phyloP scores from a whole-genome alignment of 2,329 filamentous ascomycete species.

The Ophioceras dolichostomum region DNA sequence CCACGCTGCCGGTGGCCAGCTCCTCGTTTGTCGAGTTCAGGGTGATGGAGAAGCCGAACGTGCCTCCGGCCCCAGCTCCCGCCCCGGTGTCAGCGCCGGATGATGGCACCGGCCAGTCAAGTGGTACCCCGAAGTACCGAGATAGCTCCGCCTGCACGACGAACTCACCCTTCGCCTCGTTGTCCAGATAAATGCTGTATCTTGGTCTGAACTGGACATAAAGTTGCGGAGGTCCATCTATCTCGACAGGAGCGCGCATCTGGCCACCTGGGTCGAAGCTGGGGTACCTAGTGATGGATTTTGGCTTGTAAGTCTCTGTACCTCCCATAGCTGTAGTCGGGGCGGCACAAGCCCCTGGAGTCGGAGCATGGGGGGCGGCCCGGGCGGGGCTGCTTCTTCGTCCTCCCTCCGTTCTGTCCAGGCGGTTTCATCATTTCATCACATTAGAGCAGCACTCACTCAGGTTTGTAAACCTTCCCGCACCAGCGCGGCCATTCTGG shows the following conservation, averaged over 20 bases:
- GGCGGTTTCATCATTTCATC: background rate
- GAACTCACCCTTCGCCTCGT: slow-evolving; percentile 26
- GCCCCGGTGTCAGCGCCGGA: background rate
- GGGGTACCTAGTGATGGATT: slow-evolving; percentile 14
- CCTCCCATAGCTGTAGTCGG: no score
- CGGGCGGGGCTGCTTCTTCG: background rate
- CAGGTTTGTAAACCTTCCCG: slow-evolving; percentile 31
- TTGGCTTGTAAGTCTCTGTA: background rate
- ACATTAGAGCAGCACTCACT: slow-evolving; percentile 12
- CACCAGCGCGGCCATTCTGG: slow-evolving; percentile 33
- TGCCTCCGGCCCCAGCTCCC: slow-evolving; percentile 5
- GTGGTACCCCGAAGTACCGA: slow-evolving; percentile 23
- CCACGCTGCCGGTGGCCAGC: slow-evolving; percentile 20
- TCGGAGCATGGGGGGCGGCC: no score
- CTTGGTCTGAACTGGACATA: slow-evolving; percentile 31
- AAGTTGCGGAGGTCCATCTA: slow-evolving; percentile 20
- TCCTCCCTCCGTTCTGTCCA: background rate
- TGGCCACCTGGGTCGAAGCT: slow-evolving; percentile 32
- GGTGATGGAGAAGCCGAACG: slow-evolving; percentile 24
- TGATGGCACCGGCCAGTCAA: slow-evolving; percentile 7
- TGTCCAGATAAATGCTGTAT: slow-evolving; percentile 31
- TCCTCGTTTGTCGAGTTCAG: slow-evolving; percentile 15
- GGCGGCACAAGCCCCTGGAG: background rate
- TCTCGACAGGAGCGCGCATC: slow-evolving; percentile 19
- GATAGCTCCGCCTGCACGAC: slow-evolving; percentile 30